Conservation (phyloP, 116 monocot genomes). For the Zostera marina region DNA sequence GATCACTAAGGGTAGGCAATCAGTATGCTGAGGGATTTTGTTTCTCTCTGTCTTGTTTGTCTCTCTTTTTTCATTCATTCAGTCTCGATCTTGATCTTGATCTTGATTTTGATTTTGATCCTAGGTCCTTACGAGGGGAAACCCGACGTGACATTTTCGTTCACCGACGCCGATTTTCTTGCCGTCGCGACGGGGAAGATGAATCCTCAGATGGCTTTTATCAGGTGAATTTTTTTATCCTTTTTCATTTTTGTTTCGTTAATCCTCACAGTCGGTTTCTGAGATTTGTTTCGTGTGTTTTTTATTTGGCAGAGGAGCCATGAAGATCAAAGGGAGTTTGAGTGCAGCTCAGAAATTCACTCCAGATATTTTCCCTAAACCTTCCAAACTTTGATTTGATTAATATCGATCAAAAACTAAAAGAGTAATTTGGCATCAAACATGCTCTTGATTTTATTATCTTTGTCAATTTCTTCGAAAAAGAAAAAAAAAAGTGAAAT, state of each 20-base stretch:
- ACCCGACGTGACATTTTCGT: constrained; percentile 87
- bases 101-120: neutral
- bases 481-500: no score
- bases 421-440: no score
- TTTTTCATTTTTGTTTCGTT: neutral
- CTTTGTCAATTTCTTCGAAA: no score
- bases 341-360: constrained; percentile 91
- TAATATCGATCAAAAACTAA: no score
- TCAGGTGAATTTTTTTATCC: constrained; percentile 29
- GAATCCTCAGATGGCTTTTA: constrained; percentile 95
- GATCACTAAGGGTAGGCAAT: constrained; percentile 42
- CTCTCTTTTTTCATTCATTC: neutral
- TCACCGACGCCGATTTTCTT: constrained; percentile 67
- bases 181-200: constrained; percentile 65
- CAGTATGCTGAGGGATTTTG: neutral
- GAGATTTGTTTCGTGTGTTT: neutral
- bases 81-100: neutral
- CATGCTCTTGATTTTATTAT: no score
- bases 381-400: constrained; percentile 60
- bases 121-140: constrained; percentile 73
- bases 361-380: constrained; percentile 93
- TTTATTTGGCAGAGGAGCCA: constrained; percentile 42
- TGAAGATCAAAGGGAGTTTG: constrained; percentile 93
- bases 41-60: neutral
- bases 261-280: neutral